Evolutionary conservation across 225 moss, liverwort and hornwort species (phyloP), one percentile per base, ranked within the genome.

Genomic region (Pseudoscleropodium purum): DNA sequence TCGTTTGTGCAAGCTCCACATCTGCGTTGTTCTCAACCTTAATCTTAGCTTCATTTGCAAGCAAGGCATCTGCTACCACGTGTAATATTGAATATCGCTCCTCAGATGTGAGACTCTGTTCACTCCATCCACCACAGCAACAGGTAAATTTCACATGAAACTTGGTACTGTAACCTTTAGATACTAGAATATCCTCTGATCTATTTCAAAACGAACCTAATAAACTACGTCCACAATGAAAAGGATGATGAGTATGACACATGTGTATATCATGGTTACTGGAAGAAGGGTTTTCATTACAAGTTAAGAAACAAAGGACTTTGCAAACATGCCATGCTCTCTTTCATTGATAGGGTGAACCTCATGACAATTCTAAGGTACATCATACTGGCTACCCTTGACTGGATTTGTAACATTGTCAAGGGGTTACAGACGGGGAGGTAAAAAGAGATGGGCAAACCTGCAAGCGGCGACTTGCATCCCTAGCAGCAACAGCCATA

Each of bases 401-500:
- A 87, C 56, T 57, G 43, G 26, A 83, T 18, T 56, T 41, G 63
- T 37, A 63, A 75, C 12, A 84, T 54, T 43, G 54, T 59, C 54
- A 41, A 19, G 19, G 43, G 23, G 52, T 59, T 67, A 72, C 12
- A 83, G 83, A 73, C 34, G 27, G 54, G n/a, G 62, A 81, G n/a
- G 56, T 31, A 72, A 70, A 60, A 75, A 87, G 45, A 81, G 36
- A 86, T 24, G 25, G 75, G 66, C 65, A 90, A 77, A 98, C 98
- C 96, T 95, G 96, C 85, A 99, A 94, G 66, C 94, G 95, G 49
- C 96, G 97, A 89, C 96, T 97, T 43, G 93, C 96, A 90, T 94
- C 92, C 91, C 95, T 95, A 30, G 96, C 94, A 86, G 96, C 95
- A 81, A 99, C 97, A 92, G 97, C 99, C 97, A 99, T 97, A 84